Evolutionary conservation across 2,329 filamentous ascomycete species (phyloP).

Genomic region (Botryotinia calthae): DNA sequence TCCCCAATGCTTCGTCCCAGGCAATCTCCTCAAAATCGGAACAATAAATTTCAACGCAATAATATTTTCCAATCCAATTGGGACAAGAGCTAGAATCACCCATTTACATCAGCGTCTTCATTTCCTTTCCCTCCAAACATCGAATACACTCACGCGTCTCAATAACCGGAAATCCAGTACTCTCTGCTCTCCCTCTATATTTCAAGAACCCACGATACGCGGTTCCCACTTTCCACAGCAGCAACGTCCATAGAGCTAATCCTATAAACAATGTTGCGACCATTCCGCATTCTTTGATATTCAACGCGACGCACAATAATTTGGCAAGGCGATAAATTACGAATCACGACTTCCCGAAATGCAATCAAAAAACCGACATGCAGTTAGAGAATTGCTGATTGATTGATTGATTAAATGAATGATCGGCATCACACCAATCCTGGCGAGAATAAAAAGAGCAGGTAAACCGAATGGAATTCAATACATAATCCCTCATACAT

Average conservation of each 20-base stretch:
- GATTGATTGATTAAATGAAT: not conserved
- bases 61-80: conserved; percentile 23
- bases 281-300: not conserved
- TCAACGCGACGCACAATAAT: not conserved
- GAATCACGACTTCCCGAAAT: not conserved
- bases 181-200: not conserved
- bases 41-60: conserved; percentile 20
- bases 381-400: not conserved
- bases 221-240: not conserved
- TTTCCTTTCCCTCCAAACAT: not conserved
- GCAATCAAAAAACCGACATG: not conserved
- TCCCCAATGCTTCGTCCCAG: conserved; percentile 24
- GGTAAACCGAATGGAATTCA: not conserved
- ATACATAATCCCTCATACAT: not conserved
- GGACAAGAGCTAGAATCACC: not conserved
- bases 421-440: not conserved
- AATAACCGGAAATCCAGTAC: conserved; percentile 1
- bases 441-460: not conserved
- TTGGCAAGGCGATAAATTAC: not conserved
- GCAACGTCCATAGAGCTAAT: not conserved
- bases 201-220: not conserved
- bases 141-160: not conserved
- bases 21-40: conserved; percentile 21
- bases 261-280: not conserved
- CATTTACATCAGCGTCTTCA: not conserved